Conservation (phyloP, 345 rosid species). For the Citrus cavaleriei region DNA sequence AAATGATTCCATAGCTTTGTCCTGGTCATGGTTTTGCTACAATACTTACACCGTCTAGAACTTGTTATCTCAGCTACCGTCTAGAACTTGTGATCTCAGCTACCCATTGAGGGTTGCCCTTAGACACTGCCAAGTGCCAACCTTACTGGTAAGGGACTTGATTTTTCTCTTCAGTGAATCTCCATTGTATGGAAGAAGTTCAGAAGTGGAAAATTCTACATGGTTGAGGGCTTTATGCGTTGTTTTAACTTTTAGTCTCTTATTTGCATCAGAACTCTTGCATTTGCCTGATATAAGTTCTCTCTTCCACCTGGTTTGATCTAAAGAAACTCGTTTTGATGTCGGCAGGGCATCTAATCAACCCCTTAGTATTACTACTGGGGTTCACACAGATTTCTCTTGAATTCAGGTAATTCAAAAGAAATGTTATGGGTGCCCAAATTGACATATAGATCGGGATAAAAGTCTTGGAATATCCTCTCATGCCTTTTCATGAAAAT, state of each 20-base stretch:
- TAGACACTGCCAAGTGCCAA: background rate
- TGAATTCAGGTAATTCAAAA: background rate
- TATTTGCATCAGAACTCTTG: background rate
- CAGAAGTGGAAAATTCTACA: background rate
- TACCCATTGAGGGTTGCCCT: too few relatives aligned
- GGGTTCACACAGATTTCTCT: background rate
- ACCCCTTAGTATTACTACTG: background rate
- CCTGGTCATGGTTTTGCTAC: background rate
- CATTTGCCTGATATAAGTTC: background rate
- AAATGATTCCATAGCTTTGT: too few relatives aligned
- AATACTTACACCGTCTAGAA: background rate
- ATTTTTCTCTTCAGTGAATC: background rate
- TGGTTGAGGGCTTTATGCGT: background rate
- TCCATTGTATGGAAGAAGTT: background rate
- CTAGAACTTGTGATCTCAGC: background rate
- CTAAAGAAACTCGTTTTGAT: background rate
- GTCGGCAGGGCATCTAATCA: background rate
- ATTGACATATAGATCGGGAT: background rate
- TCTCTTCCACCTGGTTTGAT: background rate
- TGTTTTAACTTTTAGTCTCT: background rate
- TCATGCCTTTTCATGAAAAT: background rate
- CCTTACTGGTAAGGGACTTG: background rate
- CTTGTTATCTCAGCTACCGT: background rate
- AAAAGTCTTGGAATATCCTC: background rate
- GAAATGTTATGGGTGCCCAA: background rate